Conservation (phyloP, 192 early-diverging fungal species). For the Coemansia interrupta region DNA sequence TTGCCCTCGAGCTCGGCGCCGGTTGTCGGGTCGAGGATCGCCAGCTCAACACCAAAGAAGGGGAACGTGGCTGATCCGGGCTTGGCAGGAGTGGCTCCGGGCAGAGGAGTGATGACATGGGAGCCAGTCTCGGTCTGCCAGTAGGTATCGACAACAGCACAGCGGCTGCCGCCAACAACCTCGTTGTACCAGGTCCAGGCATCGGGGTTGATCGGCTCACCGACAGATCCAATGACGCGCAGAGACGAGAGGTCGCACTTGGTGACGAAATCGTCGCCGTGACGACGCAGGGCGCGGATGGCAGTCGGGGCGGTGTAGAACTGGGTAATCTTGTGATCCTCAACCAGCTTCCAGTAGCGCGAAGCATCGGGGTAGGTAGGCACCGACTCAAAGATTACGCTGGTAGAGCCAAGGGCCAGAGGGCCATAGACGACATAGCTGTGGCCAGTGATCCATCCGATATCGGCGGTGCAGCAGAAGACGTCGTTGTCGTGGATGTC, state of each 20-base stretch:
- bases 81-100: constrained; percentile 85
- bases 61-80: constrained; percentile 93
- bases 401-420: constrained; percentile 79
- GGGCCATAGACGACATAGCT: constrained; percentile 94
- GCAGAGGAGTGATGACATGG: constrained; percentile 87
- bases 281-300: constrained; percentile 88
- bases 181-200: constrained; percentile 98
- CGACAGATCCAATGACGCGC: constrained; percentile 89
- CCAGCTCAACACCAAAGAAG: constrained; percentile 93
- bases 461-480: constrained; percentile 93
- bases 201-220: constrained; percentile 97
- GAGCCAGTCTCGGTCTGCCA: constrained; percentile 92
- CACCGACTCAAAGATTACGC: constrained; percentile 90
- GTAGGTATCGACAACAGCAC: constrained; percentile 97
- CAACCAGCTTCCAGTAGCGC: constrained; percentile 80
- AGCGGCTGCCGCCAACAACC: constrained; percentile 78
- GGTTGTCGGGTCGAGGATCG: constrained; percentile 77
- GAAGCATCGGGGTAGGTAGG: constrained; percentile 87
- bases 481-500: constrained; percentile 87
- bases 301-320: constrained; percentile 99
- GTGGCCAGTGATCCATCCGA: constrained; percentile 87
- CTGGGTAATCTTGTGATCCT: constrained; percentile 89
- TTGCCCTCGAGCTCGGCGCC: constrained; percentile 82
- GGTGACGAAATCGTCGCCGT: constrained; percentile 75
- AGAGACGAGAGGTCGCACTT: constrained; percentile 77